Conservation (phyloP, 1,139 yeast genomes). For the Kluyveromyces marxianus region DNA sequence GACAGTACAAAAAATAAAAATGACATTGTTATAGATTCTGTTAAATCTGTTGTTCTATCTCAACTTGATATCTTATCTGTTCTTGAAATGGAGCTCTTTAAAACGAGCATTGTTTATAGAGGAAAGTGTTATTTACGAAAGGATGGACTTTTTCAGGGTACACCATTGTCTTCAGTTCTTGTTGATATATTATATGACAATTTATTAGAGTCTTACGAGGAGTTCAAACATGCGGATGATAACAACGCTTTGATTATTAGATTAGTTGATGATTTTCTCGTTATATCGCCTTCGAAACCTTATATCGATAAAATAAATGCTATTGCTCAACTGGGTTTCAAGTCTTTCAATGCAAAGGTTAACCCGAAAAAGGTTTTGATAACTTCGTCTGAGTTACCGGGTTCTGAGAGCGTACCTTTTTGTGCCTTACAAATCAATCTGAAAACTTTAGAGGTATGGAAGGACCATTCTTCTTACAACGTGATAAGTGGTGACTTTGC, state of each 20-base stretch:
- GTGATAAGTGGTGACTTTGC: slow-evolving; percentile 8
- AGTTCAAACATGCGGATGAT: slow-evolving; percentile 25
- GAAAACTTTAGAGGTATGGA: slow-evolving; percentile 19
- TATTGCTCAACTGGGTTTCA: slow-evolving; percentile 35
- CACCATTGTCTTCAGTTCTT: slow-evolving; percentile 64
- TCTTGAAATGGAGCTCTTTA: slow-evolving; percentile 36
- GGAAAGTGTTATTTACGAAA: slow-evolving; percentile 38
- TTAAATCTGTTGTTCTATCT: slow-evolving; percentile 19
- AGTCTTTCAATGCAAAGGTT: slow-evolving; percentile 51
- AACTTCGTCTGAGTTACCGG: slow-evolving; percentile 6
- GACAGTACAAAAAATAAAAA: slow-evolving; percentile 5
- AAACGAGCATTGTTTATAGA: slow-evolving; percentile 34
- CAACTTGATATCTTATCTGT: slow-evolving; percentile 30
- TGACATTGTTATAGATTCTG: slow-evolving; percentile 19
- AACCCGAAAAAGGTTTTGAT: slow-evolving; percentile 45
- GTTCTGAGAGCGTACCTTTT: slow-evolving; percentile 10
- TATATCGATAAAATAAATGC: slow-evolving; percentile 22
- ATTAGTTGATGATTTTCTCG: slow-evolving; percentile 79
- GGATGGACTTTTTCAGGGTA: slow-evolving; percentile 82
- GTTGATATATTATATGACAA: slow-evolving; percentile 71
- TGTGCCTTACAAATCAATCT: slow-evolving; percentile 23
- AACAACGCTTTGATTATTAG: slow-evolving; percentile 43
- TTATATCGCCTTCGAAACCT: slow-evolving; percentile 42
- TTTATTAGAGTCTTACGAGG: slow-evolving; percentile 43
- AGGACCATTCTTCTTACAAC: slow-evolving; percentile 15